Conservation (phyloP, 176 grass and related monocot species). For the Alopecurus myosuroides region DNA sequence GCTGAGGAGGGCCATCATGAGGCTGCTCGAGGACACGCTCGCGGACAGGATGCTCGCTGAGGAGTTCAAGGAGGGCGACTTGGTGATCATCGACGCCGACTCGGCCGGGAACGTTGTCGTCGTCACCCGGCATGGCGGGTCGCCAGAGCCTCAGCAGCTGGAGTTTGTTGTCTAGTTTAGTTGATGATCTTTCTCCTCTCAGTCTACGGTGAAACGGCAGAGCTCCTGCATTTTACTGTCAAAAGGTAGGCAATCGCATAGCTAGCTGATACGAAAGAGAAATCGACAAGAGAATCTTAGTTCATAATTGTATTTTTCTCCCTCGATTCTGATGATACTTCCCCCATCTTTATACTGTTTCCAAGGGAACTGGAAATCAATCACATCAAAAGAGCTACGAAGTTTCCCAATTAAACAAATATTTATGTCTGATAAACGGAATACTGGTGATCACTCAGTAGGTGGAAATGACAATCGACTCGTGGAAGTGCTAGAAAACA, state of each 20-base stretch:
- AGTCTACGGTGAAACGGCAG: no score
- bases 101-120: constrained; percentile 51
- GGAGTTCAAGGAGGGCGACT: constrained; percentile 70
- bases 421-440: not conserved
- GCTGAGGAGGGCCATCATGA: constrained; percentile 76
- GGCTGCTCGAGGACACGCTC: constrained; percentile 79
- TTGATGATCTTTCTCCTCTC: no score
- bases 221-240: no score
- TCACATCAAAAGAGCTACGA: not conserved
- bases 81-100: constrained; percentile 67
- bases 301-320: not conserved
- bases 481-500: no score
- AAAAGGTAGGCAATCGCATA: not conserved
- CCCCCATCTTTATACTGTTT: not conserved
- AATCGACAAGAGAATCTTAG: no score
- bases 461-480: not conserved
- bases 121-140: constrained; percentile 37
- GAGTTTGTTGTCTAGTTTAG: not conserved
- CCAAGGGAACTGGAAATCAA: not conserved
- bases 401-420: not conserved
- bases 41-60: constrained; percentile 60
- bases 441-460: not conserved
- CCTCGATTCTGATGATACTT: not conserved
- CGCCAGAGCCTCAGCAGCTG: constrained; percentile 24
- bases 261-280: not conserved